Base-by-base conservation (phyloP, 805 yeast genomes). In the Cyberlindnera galapagoensis region DNA sequence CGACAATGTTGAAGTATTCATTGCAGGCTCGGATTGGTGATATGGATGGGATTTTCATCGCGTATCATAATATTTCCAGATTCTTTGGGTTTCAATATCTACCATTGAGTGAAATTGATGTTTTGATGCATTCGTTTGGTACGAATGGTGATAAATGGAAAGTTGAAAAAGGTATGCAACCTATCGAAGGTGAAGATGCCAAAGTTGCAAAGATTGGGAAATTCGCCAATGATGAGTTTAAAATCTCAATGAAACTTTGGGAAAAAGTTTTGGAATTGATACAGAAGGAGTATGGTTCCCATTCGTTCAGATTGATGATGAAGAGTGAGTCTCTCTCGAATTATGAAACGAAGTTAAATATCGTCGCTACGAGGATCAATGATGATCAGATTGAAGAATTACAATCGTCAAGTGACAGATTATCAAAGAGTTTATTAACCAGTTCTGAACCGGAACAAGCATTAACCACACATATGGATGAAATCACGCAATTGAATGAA, bases 31-130 rank as follows among this genome's bases (percentile, higher is more conserved):
- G 97, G 40, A 82, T 90, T 25, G 98, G 97, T 3, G 77, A 82
- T 47, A 90, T 92, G 97, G 97, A 88, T 57, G 98, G 98, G 6
- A 85, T 92, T 3, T 86, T 84, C 45, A 67, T 90, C 11, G 96
- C 96, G 0, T 90, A 79, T 55, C 98, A 90, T 56, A 90, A 88
- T 54, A 70, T 86, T 31, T 66, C 73, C 19, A 63, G 76, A 29
- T 71, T 88, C 46, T 85, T 90, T 57, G 98, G 97, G 4, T 92
- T 87, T 56, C 90, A 87, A 55, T 90, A 90, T 54, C 53, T 90
- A 18, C 88, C 95, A 1, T 60, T 88, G 30, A 57, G 62, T 2
- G 83, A 77, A 24, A 70, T 90, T 41, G 97, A 90, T 53, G 59
- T 65, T 35, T 62, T 75, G 7, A 62, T 70, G 39, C 86, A 81